Percentiles rank a stretch among this genome's conserved stretches.
These are phyloP conservation scores for Tetrahymena borealis DNA, from an alignment of 73 alveolate genomes.

Conservation along the genomic window DNA sequence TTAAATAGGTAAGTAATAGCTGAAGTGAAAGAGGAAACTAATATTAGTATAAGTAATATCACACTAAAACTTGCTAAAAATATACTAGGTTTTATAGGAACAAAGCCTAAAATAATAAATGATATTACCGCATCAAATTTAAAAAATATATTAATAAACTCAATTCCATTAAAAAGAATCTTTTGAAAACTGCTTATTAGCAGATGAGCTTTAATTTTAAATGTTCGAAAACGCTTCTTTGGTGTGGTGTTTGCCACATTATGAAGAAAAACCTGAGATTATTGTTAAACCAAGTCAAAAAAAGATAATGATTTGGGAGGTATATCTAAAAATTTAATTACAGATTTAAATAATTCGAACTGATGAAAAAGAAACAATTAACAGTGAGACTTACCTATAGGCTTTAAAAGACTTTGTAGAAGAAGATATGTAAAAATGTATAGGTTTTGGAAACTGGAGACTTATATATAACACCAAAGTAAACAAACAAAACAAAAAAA, in stretches of 20 bases:
- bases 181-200: neutral
- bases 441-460: no score
- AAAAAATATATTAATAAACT: no score
- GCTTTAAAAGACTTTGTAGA: neutral
- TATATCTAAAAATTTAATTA: neutral
- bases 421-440: no score
- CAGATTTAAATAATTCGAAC: neutral
- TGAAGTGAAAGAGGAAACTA: neutral
- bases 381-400: neutral
- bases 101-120: neutral
- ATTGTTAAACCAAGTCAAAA: neutral
- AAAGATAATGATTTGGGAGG: neutral
- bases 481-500: no score
- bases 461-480: no score
- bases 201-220: neutral
- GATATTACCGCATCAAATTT: neutral
- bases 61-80: neutral
- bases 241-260: neutral
- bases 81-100: neutral
- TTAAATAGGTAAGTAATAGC: neutral
- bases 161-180: neutral
- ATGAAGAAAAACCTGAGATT: neutral
- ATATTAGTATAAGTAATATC: neutral
- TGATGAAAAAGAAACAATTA: neutral
- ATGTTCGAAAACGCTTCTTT: neutral